phyloP scores from a whole-genome alignment of 768 basidiomycete species.

The Kwoniella europaea region DNA sequence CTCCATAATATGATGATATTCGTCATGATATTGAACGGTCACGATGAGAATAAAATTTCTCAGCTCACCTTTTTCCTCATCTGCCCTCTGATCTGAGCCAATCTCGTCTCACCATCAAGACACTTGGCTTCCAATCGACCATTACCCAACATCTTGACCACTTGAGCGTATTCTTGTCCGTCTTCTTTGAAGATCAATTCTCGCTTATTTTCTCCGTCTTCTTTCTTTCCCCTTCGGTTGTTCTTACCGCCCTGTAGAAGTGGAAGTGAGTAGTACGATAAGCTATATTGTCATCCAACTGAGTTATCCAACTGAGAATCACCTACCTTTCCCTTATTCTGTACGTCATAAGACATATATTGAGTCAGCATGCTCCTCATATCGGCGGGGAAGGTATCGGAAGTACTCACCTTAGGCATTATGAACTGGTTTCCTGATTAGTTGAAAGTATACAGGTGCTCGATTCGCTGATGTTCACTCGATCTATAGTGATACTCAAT shows the following conservation, averaged over 20 bases:
- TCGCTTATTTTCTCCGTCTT: constrained; percentile 98
- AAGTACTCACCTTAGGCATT: constrained; percentile 36
- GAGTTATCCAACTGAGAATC: neutral
- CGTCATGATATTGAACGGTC: too few species aligned
- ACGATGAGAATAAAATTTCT: too few species aligned
- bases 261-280: neutral
- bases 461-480: neutral
- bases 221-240: constrained; percentile 98
- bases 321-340: constrained; percentile 34
- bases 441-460: neutral
- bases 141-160: constrained; percentile 97
- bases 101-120: constrained; percentile 96
- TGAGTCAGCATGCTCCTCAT: constrained; percentile 7
- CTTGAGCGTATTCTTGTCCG: constrained; percentile 98
- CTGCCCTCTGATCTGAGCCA: constrained; percentile 97
- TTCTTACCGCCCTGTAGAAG: constrained; percentile 87
- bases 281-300: neutral
- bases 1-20: too few species aligned
- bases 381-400: too few species aligned
- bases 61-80: constrained; percentile 93
- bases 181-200: constrained; percentile 98
- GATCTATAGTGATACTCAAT: neutral
- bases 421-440: neutral
- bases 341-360: constrained; percentile 5
- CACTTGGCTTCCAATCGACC: constrained; percentile 94